Conservation (phyloP, 805 yeast species). For the Sugiyamaella qingdaonensis region DNA sequence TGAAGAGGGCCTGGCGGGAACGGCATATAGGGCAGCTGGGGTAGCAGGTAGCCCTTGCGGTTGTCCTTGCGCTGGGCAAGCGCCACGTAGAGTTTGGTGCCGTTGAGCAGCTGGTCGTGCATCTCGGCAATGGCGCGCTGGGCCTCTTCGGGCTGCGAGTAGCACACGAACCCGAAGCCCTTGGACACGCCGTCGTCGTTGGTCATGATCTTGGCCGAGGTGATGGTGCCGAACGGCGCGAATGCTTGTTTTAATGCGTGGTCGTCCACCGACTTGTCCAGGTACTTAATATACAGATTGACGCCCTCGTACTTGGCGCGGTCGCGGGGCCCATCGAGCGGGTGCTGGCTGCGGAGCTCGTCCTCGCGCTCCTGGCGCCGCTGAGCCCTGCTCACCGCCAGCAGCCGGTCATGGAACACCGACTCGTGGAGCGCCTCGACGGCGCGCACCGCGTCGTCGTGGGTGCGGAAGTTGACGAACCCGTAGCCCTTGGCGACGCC, state of each 20-base stretch:
- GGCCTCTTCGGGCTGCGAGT: conserved; percentile 60
- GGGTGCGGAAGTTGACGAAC: conserved; percentile 43
- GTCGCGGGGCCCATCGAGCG: neutral
- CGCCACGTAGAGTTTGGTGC: conserved; percentile 58
- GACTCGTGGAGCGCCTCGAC: conserved; percentile 46
- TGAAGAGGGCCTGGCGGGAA: neutral
- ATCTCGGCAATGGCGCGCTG: conserved; percentile 62
- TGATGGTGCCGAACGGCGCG: conserved; percentile 46
- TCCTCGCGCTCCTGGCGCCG: conserved; percentile 34
- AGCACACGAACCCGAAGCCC: conserved; percentile 82
- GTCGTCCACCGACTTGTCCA: conserved; percentile 55
- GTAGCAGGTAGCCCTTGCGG: neutral
- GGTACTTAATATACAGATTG: conserved; percentile 65
- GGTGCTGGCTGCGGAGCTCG: conserved; percentile 13
- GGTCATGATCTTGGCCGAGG: conserved; percentile 50
- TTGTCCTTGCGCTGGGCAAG: conserved; percentile 57
- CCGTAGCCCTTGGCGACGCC: conserved; percentile 52
- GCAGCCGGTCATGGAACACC: conserved; percentile 36
- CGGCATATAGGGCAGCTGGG: neutral
- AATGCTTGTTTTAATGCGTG: conserved; percentile 45
- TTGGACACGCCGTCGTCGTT: conserved; percentile 49
- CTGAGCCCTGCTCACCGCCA: conserved; percentile 45
- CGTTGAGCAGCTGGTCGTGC: conserved; percentile 49
- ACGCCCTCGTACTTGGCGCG: conserved; percentile 56
- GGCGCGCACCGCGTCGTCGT: conserved; percentile 43